Percentiles rank a stretch among this genome's conserved stretches.
Conservation (phyloP, 1,284 basidiomycete genomes). For the Anthracocystis walkeri region DNA sequence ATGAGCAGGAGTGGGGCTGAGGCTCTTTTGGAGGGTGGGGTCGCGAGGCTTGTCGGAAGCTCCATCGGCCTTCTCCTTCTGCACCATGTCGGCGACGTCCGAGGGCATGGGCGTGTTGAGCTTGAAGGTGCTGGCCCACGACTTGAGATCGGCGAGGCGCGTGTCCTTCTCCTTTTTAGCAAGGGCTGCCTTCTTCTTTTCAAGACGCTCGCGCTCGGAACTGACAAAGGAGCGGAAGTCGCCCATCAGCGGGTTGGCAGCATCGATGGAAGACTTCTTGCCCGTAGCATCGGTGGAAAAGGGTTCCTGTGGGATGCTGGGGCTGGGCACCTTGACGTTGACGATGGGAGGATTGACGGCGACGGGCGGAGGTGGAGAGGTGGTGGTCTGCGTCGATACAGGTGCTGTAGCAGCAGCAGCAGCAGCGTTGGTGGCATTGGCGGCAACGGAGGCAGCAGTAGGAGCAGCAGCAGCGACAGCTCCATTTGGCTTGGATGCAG, state of each 20-base stretch:
- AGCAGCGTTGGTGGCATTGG: constrained; percentile 4
- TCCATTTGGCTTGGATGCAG: constrained; percentile 23
- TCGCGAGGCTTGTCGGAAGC: constrained; percentile 61
- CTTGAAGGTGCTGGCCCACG: constrained; percentile 95
- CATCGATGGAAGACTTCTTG: constrained; percentile 37
- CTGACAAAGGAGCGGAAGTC: constrained; percentile 67
- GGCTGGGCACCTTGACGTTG: constrained; percentile 51
- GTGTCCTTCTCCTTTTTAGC: constrained; percentile 94
- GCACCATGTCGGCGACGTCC: constrained; percentile 81
- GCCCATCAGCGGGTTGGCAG: constrained; percentile 55
- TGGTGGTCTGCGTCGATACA: constrained; percentile 17
- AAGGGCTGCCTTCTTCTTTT: constrained; percentile 88
- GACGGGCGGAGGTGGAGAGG: constrained; percentile 17
- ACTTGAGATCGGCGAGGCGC: constrained; percentile 87
- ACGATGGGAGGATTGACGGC: constrained; percentile 30
- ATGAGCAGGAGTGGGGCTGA: constrained; percentile 54
- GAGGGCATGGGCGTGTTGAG: constrained; percentile 93
- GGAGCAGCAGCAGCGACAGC: constrained; percentile 52
- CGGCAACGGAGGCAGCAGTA: constrained; percentile 5
- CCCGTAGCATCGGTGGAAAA: constrained; percentile 17
- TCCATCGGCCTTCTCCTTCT: constrained; percentile 55
- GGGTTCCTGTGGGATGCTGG: constrained; percentile 40
- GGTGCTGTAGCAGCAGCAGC: constrained; percentile 5
- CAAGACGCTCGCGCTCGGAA: constrained; percentile 69
- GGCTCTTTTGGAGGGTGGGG: constrained; percentile 59